Conservation (phyloP, 2,329 filamentous ascomycete genomes). For the Sclerotinia borealis region DNA sequence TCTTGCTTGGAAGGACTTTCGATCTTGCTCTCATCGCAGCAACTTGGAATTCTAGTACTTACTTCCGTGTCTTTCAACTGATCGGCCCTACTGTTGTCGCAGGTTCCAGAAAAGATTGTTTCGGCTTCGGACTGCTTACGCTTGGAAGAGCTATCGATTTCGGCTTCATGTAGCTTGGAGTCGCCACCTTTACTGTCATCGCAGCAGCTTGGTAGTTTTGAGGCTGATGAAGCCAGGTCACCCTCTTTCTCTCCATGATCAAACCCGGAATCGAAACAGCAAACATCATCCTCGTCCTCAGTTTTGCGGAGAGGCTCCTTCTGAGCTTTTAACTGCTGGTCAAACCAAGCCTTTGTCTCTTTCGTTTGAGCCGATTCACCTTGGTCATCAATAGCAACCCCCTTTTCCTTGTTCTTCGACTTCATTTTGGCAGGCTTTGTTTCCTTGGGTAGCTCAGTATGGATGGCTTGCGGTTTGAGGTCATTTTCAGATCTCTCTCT, state of each 20-base stretch:
- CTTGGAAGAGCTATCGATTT: background rate
- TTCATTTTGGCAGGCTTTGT: background rate
- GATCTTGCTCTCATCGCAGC: background rate
- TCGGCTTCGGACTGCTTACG: background rate
- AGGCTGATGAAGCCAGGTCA: background rate
- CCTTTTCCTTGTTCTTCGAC: background rate
- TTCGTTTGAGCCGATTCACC: background rate
- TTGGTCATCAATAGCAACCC: background rate
- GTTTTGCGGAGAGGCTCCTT: background rate
- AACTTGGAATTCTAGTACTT: background rate
- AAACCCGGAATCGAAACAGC: background rate
- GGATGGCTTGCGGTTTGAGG: background rate
- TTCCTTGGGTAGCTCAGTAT: background rate
- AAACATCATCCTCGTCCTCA: background rate
- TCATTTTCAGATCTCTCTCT: background rate
- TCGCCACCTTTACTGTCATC: background rate
- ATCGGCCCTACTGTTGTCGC: background rate
- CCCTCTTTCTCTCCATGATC: background rate
- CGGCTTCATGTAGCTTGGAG: too few relatives aligned
- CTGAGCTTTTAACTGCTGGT: background rate
- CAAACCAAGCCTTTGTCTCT: slow-evolving; percentile 4
- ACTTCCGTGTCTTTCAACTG: background rate
- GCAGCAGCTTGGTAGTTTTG: slow-evolving; percentile 10
- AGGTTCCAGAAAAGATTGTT: background rate
- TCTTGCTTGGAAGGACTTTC: background rate